Evolutionary conservation across 495 filamentous ascomycete genomes (phyloP).

Genomic region (Entonaema liquescens): DNA sequence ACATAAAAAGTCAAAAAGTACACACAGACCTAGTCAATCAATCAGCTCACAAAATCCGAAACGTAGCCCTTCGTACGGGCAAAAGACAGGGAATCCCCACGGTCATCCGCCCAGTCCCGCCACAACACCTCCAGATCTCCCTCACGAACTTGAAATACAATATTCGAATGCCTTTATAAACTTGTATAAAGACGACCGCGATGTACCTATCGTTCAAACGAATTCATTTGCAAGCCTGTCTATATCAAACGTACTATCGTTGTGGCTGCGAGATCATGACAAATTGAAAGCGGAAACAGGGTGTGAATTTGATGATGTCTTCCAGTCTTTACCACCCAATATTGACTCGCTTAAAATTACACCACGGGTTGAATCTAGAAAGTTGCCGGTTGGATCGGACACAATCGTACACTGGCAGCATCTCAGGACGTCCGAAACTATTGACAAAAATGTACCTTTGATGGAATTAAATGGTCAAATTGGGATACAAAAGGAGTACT

Average conservation of each 20-base stretch:
- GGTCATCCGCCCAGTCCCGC: constrained; percentile 63
- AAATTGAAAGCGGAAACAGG: constrained; percentile 57
- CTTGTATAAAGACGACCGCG: constrained; percentile 69
- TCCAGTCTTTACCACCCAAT: constrained; percentile 52
- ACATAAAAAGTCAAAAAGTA: constrained; percentile 77
- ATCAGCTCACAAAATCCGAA: constrained; percentile 67
- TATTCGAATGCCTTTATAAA: constrained; percentile 78
- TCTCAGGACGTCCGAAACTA: constrained; percentile 65
- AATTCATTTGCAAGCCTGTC: constrained; percentile 74
- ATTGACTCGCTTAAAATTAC: constrained; percentile 47
- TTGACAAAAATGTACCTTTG: constrained; percentile 73
- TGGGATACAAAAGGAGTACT: constrained; percentile 80
- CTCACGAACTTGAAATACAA: constrained; percentile 64
- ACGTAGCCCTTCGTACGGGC: constrained; percentile 61
- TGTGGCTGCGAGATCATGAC: constrained; percentile 75
- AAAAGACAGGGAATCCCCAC: constrained; percentile 49
- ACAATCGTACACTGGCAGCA: constrained; percentile 70
- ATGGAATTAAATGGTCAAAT: constrained; percentile 90
- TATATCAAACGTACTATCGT: constrained; percentile 71
- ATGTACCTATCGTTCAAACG: constrained; percentile 63
- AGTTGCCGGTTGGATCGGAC: constrained; percentile 53
- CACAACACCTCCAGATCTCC: constrained; percentile 64
- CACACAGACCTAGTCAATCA: constrained; percentile 76
- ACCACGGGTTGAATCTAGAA: constrained; percentile 56
- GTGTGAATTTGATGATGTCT: constrained; percentile 58